These are phyloP conservation scores for Colletotrichum spinosum DNA, from an alignment of 2,329 filamentous ascomycete species.

Conservation along the genomic window DNA sequence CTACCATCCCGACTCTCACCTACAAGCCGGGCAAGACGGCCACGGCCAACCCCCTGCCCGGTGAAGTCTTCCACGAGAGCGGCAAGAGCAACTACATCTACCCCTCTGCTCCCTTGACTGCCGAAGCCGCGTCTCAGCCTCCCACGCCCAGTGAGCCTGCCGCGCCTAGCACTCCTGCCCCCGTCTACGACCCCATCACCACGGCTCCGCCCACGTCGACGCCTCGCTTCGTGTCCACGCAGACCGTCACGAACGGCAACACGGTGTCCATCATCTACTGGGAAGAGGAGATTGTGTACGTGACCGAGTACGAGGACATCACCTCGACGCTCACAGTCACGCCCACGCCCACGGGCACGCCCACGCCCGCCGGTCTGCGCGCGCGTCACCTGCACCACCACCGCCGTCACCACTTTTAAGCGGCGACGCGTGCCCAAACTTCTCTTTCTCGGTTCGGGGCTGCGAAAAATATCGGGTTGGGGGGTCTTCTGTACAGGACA, in stretches of 20 bases:
- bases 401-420: conserved; percentile 44
- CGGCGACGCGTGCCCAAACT: conserved; percentile 1
- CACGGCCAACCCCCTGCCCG: conserved; percentile 51
- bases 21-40: conserved; percentile 52
- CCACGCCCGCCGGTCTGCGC: conserved; percentile 39
- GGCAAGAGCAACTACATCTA: conserved; percentile 35
- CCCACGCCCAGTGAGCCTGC: conserved; percentile 43
- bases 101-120: conserved; percentile 14
- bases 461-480: conserved; percentile 20
- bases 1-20: conserved; percentile 45
- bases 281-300: conserved; percentile 66
- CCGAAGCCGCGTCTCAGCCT: conserved; percentile 18
- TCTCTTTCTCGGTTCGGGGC: conserved; percentile 19
- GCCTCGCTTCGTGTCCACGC: conserved; percentile 56
- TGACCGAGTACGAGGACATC: conserved; percentile 57
- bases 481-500: conserved; percentile 22
- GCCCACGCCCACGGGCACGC: conserved; percentile 46
- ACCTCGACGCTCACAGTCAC: conserved; percentile 55
- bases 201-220: conserved; percentile 18
- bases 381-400: conserved; percentile 54
- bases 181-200: conserved; percentile 45
- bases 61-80: conserved; percentile 56
- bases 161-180: conserved; percentile 14
- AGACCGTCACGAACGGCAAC: conserved; percentile 63
- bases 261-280: conserved; percentile 68